Evolutionary conservation across 495 filamentous ascomycete species (phyloP).

Genomic region (Penicillium soppii): DNA sequence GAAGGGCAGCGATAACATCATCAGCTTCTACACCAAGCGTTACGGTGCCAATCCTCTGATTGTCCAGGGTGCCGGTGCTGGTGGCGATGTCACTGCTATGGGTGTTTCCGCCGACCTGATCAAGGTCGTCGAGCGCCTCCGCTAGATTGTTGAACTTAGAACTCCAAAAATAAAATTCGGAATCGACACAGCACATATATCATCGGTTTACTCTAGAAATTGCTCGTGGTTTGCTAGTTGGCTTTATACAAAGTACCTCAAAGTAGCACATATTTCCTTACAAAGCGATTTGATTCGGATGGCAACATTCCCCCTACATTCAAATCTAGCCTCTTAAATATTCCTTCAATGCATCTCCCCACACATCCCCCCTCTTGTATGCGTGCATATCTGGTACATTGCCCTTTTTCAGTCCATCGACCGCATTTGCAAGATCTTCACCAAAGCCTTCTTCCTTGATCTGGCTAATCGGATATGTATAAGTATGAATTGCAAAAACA

Average conservation of each 20-base stretch:
- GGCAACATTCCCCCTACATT: too few relatives aligned
- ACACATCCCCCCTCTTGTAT: constrained; percentile 68
- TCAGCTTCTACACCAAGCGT: constrained; percentile 94
- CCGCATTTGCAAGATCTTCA: constrained; percentile 63
- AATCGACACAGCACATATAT: neutral
- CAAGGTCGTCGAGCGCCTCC: constrained; percentile 66
- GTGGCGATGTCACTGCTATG: constrained; percentile 95
- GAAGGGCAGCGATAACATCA: constrained; percentile 97
- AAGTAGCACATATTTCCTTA: too few relatives aligned
- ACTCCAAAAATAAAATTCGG: neutral
- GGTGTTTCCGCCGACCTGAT: constrained; percentile 87
- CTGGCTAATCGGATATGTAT: constrained; percentile 64
- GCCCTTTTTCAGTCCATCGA: constrained; percentile 69
- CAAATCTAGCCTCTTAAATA: too few relatives aligned
- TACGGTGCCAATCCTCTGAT: constrained; percentile 88
- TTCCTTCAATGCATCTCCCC: constrained; percentile 65
- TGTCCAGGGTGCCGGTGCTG: constrained; percentile 91
- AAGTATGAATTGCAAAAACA: constrained; percentile 80
- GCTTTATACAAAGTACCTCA: too few relatives aligned
- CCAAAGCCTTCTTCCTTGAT: constrained; percentile 70
- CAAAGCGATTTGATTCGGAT: too few relatives aligned
- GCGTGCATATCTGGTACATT: constrained; percentile 65
- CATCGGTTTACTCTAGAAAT: too few relatives aligned
- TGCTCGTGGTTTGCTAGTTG: too few relatives aligned
- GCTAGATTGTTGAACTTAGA: constrained; percentile 7